Evolutionary conservation across 1,284 basidiomycete species (phyloP).

Genomic region (Ustilago shanxiensis): DNA sequence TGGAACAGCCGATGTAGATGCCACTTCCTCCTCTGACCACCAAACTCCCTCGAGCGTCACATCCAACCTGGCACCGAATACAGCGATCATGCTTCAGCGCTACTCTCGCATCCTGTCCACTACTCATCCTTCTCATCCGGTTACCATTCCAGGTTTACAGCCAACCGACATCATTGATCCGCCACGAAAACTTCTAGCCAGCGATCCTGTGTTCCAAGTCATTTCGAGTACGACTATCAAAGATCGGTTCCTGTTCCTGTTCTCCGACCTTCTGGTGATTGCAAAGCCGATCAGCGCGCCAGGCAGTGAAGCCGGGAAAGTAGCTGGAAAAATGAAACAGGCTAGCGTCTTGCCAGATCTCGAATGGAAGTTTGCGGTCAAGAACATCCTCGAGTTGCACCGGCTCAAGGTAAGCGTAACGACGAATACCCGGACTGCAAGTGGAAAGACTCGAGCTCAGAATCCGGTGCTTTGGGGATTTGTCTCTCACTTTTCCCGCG

Average conservation of each 20-base stretch:
- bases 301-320: conserved; percentile 77
- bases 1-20: conserved; percentile 40
- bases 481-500: conserved; percentile 79
- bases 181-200: conserved; percentile 84
- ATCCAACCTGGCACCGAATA: conserved; percentile 42
- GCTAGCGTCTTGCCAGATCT: conserved; percentile 38
- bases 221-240: conserved; percentile 94
- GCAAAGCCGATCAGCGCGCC: conserved; percentile 74
- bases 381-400: conserved; percentile 57
- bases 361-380: conserved; percentile 59
- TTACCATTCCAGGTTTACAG: conserved; percentile 27
- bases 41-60: conserved; percentile 8
- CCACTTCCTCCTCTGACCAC: conserved; percentile 10
- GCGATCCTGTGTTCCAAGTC: conserved; percentile 90
- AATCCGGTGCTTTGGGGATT: conserved; percentile 72
- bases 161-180: conserved; percentile 76
- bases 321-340: conserved; percentile 68
- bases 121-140: conserved; percentile 3
- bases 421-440: conserved; percentile 29
- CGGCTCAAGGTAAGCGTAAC: conserved; percentile 49
- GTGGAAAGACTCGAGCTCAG: conserved; percentile 37
- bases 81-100: conserved; percentile 58
- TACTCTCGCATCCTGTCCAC: conserved; percentile 57
- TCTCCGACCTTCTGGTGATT: conserved; percentile 91
- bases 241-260: conserved; percentile 94